Evolutionary conservation across 2,329 filamentous ascomycete species (phyloP), one percentile per base, ranked within the genome.

Genomic region (Hypomyces perniciosus): DNA sequence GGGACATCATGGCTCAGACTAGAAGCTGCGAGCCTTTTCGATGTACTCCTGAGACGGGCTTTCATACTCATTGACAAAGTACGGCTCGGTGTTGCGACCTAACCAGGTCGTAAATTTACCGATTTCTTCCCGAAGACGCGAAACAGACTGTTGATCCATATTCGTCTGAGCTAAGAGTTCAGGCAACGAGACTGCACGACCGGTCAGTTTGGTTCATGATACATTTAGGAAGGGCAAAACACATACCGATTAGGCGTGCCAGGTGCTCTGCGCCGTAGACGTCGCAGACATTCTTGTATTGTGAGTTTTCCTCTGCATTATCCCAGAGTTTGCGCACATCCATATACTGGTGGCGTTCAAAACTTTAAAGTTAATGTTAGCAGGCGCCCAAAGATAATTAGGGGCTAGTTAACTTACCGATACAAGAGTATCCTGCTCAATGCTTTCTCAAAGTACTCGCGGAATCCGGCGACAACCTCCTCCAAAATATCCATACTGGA

Each of bases 91-190:
- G 61, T 92, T 83, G 59, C 85, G 87, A 53, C 85, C 81, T 50
- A 99, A 76, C 90, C 91, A 99, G 48, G 82, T 78, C 8, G 86
- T 89, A 69, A 99, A 85, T 69, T 90, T 92, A 59, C 82, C 79
- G 12, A 99, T 78, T 67, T 99, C 93, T 62, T 96, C 90, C 9
- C 90, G 85, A 28, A 97, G 81, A 43, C 90, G 86, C 55, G 85
- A 87, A 39, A 96, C 89, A 2, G 90, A 91, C 66, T 95, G 90
- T 48, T 86, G 78, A 63, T 97, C 93, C 90, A 99, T 96, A 71
- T 97, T 97, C 47, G 93, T 99, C 67, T 99, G 93, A 4, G 91
- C 91, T 55, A 97, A 84, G 38, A 97, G 83, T 65, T 99, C 93
- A 1, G 93, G 92, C 60, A 97, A 83, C 1, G 87, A 86, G 4